These are phyloP conservation scores for Thelonectria rubi DNA, from an alignment of 2,329 filamentous ascomycete species.

Conservation along the genomic window DNA sequence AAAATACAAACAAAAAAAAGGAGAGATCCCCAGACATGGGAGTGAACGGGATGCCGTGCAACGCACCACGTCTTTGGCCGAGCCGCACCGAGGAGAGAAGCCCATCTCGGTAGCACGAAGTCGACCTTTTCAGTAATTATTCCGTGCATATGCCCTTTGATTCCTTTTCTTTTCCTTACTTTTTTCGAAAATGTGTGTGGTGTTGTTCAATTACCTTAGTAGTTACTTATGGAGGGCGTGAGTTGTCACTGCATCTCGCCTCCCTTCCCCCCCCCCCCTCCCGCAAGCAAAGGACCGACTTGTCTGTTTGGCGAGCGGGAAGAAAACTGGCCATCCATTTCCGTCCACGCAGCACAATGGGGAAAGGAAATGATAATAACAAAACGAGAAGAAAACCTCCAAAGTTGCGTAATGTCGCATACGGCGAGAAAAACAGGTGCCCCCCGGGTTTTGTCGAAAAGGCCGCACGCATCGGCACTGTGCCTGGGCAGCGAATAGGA, in stretches of 20 bases:
- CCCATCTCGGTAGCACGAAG: too few species aligned
- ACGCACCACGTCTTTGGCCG: constrained; percentile 8
- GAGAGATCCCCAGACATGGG: constrained; percentile 7
- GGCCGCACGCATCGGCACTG: constrained; percentile 4
- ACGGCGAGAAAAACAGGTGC: too few species aligned
- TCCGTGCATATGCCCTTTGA: too few species aligned
- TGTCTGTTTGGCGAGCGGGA: not conserved
- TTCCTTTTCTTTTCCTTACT: too few species aligned
- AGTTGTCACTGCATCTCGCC: constrained; percentile 44
- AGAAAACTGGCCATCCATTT: constrained; percentile 30
- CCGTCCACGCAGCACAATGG: constrained; percentile 31
- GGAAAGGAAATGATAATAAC: constrained; percentile 19
- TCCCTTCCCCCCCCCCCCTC: constrained; percentile 25
- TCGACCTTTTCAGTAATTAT: too few species aligned
- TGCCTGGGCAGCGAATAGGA: not conserved
- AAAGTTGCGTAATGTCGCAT: constrained; percentile 1
- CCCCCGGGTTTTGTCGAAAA: too few species aligned
- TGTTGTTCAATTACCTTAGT: constrained; percentile 29
- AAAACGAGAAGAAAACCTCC: not conserved
- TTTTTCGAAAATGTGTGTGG: not conserved
- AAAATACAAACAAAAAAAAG: not conserved
- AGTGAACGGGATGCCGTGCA: constrained; percentile 6
- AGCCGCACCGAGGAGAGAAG: too few species aligned
- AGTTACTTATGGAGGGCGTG: constrained; percentile 18
- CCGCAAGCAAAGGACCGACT: constrained; percentile 23